Evolutionary conservation across 768 basidiomycete genomes (phyloP), one percentile per base, ranked within the genome.

Genomic region (Mycena chlorophos): DNA sequence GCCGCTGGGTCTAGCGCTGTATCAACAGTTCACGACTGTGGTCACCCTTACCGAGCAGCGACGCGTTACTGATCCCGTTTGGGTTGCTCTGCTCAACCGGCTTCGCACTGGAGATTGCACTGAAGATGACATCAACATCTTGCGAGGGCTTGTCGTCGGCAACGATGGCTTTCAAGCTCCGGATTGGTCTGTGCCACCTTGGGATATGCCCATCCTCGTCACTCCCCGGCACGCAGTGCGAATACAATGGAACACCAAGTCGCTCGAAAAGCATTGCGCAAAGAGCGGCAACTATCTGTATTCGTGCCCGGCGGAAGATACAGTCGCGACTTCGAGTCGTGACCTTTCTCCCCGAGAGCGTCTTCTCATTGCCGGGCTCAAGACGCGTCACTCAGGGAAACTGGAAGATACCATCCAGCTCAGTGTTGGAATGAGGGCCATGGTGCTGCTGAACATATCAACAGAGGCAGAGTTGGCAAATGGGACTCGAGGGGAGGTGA

Each of bases 81-180:
- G 75, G 75, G 49, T 34, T 0, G 61, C 65, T 1, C 57, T 78
- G 16, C 65, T 77, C 12, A 37, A 51, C 1, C 52, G 63, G 4
- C 52, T 73, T 0, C 58, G 71, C 0, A 46, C 63, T 16, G 74
- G 76, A 0, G 51, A 54, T 3, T 70, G 73, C 50, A 55, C 25
- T 2, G 57, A 64, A 13, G 58, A 66, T 1, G 68, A 77, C 46
- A 43, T 75, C 0, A 39, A 52, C 3, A 57, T 69, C 50, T 64
- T 78, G 2, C 20, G 55, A 1, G 31, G 38, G 0, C 50, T 69
- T 0, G 52, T 72, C 0, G 27, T 73, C 0, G 8, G 10, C 14
- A 8, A 10, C 10, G 8, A 43, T n/a, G n/a, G n/a, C 10, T 10
- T 10, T 10, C 14, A 43, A 8, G 22, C 20, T 10, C 12, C 30